A percentile compares a stretch with the other conserved stretches of the same genome.
Evolutionary conservation across 208 protist genomes (phyloP).

Genomic region (Balamuthia mandrillaris): DNA sequence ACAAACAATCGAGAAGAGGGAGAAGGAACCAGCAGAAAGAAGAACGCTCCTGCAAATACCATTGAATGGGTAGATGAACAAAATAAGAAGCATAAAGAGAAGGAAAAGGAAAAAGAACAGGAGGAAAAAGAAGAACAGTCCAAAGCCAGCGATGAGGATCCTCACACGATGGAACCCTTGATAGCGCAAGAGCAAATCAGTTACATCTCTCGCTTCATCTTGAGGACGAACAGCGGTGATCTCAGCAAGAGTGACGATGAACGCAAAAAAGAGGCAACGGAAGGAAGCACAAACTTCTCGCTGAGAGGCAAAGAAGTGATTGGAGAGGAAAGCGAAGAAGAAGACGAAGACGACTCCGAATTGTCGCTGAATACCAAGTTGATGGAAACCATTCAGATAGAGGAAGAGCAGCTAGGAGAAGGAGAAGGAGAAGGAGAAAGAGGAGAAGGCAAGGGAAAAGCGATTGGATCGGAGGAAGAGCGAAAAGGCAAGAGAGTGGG

Average conservation of each 20-base stretch:
- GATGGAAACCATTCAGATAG: conserved; percentile 39
- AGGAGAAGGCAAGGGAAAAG: conserved; percentile 5
- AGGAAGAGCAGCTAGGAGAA: conserved; percentile 52
- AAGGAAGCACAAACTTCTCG: neutral
- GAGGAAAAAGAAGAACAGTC: conserved; percentile 18
- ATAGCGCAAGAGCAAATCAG: no score
- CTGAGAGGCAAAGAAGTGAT: neutral
- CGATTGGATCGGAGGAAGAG: neutral
- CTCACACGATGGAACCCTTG: no score
- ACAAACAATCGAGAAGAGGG: neutral
- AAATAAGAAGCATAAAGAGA: conserved; percentile 53
- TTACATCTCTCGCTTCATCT: no score
- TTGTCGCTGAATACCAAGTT: no score
- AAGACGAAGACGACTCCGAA: conserved; percentile 46
- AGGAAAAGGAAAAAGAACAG: neutral
- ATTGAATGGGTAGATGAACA: conserved; percentile 11
- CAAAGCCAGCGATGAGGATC: no score
- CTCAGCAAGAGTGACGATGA: no score
- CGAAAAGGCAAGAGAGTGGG: neutral
- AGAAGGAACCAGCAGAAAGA: neutral
- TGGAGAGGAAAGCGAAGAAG: conserved; percentile 39
- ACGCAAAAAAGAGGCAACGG: conserved; percentile 41
- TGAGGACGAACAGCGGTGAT: no score
- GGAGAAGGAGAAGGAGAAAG: conserved; percentile 40
- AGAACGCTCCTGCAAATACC: no score